Conservation (phyloP, 345 rosid species). For the Hibiscus syriacus region DNA sequence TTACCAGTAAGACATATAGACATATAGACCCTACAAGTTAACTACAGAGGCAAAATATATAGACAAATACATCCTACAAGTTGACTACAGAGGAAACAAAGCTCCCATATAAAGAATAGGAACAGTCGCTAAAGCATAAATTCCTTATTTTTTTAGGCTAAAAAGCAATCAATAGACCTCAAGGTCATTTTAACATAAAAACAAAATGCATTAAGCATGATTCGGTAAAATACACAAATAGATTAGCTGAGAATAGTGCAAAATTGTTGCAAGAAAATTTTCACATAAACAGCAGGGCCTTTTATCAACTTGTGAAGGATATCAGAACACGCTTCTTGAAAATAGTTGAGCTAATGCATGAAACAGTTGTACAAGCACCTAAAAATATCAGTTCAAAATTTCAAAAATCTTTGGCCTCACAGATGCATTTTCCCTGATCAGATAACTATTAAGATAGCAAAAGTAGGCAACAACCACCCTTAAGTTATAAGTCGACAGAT, state of each 20-base stretch:
- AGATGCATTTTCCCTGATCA: background rate
- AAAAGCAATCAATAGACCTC: background rate
- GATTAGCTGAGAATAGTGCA: background rate
- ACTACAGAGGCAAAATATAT: background rate
- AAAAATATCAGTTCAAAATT: background rate
- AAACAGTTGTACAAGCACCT: background rate
- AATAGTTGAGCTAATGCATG: background rate
- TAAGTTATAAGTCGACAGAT: background rate
- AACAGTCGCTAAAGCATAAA: background rate
- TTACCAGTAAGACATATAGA: background rate
- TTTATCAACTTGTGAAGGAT: background rate
- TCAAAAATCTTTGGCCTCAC: background rate
- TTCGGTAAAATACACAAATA: background rate
- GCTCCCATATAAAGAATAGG: background rate
- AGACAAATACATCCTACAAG: too few relatives aligned
- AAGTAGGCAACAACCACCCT: background rate
- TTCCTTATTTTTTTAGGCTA: background rate
- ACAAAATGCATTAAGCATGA: background rate
- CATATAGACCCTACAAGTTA: background rate
- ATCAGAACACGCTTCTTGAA: background rate
- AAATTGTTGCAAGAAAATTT: background rate
- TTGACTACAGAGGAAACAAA: background rate
- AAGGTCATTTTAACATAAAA: background rate
- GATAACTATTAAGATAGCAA: background rate
- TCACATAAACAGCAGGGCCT: background rate